Evolutionary conservation across 768 basidiomycete genomes (phyloP).

Genomic region (Ramaria rubella): DNA sequence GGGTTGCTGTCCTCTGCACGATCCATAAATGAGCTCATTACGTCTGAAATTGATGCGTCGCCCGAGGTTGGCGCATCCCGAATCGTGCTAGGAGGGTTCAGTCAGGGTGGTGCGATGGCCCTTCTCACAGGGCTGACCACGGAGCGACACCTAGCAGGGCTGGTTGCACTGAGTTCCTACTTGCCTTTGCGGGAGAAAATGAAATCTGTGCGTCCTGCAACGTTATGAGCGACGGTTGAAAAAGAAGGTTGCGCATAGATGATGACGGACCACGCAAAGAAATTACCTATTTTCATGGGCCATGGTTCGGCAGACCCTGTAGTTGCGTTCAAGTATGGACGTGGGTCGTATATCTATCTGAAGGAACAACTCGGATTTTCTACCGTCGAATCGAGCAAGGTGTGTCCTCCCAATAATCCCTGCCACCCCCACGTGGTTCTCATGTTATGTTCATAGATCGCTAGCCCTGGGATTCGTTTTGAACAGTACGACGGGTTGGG

Average conservation of each 20-base stretch:
- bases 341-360: constrained; percentile 51
- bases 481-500: constrained; percentile 59
- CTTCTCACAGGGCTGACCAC: constrained; percentile 68
- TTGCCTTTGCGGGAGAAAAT: constrained; percentile 61
- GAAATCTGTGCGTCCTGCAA: constrained; percentile 42
- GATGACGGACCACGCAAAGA: constrained; percentile 48
- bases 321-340: constrained; percentile 50
- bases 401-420: constrained; percentile 19
- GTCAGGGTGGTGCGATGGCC: constrained; percentile 76
- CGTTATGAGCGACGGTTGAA: background rate
- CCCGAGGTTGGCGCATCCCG: constrained; percentile 59
- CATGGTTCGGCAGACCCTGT: constrained; percentile 75
- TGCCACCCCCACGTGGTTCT: constrained; percentile 6
- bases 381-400: constrained; percentile 30
- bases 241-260: constrained; percentile 38
- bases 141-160: constrained; percentile 62
- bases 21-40: constrained; percentile 61
- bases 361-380: constrained; percentile 46
- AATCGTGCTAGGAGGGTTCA: constrained; percentile 85
- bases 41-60: constrained; percentile 53
- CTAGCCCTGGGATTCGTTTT: constrained; percentile 55
- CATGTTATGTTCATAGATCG: constrained; percentile 9
- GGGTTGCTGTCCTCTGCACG: constrained; percentile 66
- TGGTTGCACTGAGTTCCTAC: constrained; percentile 75
- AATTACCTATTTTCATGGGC: constrained; percentile 79